Percentiles rank a stretch among this genome's conserved stretches.
These are phyloP conservation scores for Chenopodium formosanum DNA, from an alignment of 148 eudicot genomes.

Conservation along the genomic window DNA sequence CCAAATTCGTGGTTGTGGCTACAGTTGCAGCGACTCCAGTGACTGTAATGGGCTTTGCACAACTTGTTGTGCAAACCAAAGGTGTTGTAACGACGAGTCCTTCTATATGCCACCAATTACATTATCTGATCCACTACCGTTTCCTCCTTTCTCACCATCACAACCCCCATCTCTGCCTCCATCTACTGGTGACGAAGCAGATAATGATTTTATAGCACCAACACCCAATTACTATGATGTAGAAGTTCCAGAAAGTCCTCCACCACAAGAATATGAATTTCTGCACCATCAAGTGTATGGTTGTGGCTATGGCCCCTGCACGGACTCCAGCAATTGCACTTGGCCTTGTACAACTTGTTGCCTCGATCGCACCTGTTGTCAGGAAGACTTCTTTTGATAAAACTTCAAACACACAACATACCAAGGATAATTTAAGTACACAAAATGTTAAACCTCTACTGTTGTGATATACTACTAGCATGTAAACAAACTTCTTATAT, in stretches of 20 bases:
- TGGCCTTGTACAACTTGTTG: background rate
- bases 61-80: constrained; percentile 16
- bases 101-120: background rate
- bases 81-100: constrained; percentile 21
- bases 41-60: constrained; percentile 29
- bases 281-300: background rate
- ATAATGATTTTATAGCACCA: background rate
- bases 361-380: background rate
- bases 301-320: constrained; percentile 6
- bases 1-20: constrained; percentile 23
- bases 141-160: background rate
- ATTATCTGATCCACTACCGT: background rate
- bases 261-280: background rate
- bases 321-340: background rate
- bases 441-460: background rate
- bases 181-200: background rate
- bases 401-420: background rate
- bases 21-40: constrained; percentile 21
- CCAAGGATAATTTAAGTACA: background rate
- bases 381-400: background rate
- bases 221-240: background rate
- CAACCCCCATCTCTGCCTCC: background rate
- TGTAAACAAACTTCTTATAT: background rate
- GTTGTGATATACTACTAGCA: background rate
- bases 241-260: background rate